Base-by-base conservation (phyloP, 345 rosid genomes). In the Sapria himalayana region DNA sequence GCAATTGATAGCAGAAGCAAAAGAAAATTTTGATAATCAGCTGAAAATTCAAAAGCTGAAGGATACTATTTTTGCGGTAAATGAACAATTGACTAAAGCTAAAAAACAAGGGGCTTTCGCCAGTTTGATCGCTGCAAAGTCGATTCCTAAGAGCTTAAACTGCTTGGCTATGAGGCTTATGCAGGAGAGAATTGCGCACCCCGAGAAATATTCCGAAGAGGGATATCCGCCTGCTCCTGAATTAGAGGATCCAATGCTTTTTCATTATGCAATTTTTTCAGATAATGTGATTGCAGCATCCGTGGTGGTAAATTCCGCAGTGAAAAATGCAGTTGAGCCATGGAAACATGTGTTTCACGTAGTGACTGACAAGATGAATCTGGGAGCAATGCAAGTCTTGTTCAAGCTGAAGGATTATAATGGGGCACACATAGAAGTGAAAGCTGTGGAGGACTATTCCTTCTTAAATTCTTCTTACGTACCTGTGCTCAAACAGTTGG, bases 311-410 rank as follows among this genome's bases (percentile, higher is more conserved):
- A 89, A 89, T 60, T 89, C 98, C 1, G 98, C 98, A 0, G 89
- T 76, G 56, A 89, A 82, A 69, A 86, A 86, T 22, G 81, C 94
- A 0, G 72, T 73, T 52, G 98, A 86, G 70, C 98, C 98, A 0
- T 68, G 74, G 78, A 78, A 73, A 27, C 98, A 86, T 27, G 94
- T 82, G 13, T 86, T 86, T 31, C 98, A 86, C 39, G 98, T 78
- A 15, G 97, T 86, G 55, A 86, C 98, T 0, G 98, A 86, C 63
- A 86, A 86, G 70, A 86, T 86, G 98, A 82, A 86, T 57, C 94
- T 86, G 0, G 93, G 94, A 35, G 93, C 93, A 9, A 86, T 86
- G 98, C 98, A 86, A 72, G 94, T 86, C 40, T 78, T 86, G 94
- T 86, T 86, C 50, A 82, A 70, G 56, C 60, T 81, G 41, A 86